Conservation (phyloP, 768 basidiomycete genomes). For the Inosperma sp. region DNA sequence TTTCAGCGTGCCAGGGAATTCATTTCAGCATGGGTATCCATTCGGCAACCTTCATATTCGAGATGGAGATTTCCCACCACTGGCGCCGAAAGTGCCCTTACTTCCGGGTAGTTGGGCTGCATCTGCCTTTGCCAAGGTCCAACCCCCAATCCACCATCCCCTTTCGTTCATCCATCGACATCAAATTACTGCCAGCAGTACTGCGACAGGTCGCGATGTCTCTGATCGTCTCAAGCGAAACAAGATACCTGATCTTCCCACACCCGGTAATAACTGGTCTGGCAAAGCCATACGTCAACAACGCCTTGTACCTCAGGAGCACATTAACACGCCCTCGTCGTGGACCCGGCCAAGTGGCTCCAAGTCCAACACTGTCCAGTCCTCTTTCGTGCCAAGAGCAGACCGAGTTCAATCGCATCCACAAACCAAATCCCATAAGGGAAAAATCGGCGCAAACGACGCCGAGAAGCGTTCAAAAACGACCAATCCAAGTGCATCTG, state of each 20-base stretch:
- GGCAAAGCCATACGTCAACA: no score
- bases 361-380: no score
- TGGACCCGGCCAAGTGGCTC: no score
- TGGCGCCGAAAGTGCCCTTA: neutral
- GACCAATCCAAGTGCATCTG: neutral
- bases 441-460: neutral
- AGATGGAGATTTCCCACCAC: conserved; percentile 3
- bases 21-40: neutral
- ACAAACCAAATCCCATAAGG: neutral
- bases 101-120: neutral
- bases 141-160: no score
- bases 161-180: neutral
- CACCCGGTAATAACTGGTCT: no score
- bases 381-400: no score
- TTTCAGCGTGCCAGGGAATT: neutral
- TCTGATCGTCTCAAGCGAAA: neutral
- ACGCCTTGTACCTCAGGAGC: no score
- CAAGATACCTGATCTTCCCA: no score
- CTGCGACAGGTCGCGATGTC: neutral
- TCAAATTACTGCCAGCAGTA: neutral
- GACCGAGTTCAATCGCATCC: no score
- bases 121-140: neutral
- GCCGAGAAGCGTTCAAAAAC: neutral
- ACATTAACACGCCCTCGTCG: no score
- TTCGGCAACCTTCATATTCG: neutral